A percentile compares a stretch with the other conserved stretches of the same genome.
Conservation (phyloP, 768 basidiomycete species). For the Phanerochaete carnosa region DNA sequence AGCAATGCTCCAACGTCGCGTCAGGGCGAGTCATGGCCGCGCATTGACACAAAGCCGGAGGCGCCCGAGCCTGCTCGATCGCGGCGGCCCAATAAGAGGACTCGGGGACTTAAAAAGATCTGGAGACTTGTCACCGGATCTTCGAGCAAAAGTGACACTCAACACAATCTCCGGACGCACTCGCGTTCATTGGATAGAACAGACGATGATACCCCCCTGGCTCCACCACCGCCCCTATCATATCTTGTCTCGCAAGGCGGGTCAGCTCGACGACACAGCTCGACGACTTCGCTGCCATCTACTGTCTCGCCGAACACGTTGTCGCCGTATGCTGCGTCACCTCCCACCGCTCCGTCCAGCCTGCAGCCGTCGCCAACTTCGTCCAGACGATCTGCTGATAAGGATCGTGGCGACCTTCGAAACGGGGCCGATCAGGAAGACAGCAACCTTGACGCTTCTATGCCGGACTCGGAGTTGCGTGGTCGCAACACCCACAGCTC, state of each 20-base stretch:
- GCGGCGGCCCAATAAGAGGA: conserved; percentile 52
- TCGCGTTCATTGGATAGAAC: conserved; percentile 39
- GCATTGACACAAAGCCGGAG: conserved; percentile 4
- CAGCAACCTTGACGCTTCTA: conserved; percentile 26
- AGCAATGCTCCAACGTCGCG: conserved; percentile 27
- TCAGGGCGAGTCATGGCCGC: conserved; percentile 21
- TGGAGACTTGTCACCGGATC: conserved; percentile 73
- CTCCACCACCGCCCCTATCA: conserved; percentile 88
- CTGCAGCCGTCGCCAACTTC: conserved; percentile 73
- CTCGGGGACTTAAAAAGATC: conserved; percentile 73
- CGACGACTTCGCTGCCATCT: conserved; percentile 67
- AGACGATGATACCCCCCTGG: conserved; percentile 75
- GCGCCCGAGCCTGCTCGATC: not conserved
- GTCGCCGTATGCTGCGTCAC: conserved; percentile 63
- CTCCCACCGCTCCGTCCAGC: conserved; percentile 74
- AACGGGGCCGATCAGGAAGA: conserved; percentile 44
- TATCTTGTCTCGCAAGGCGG: conserved; percentile 69
- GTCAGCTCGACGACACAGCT: conserved; percentile 55
- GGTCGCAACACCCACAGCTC: conserved; percentile 24
- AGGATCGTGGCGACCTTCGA: conserved; percentile 45
- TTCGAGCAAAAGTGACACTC: conserved; percentile 36
- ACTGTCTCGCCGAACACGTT: conserved; percentile 52
- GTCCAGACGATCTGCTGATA: conserved; percentile 60
- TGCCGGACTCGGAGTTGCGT: conserved; percentile 16
- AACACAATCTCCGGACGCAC: conserved; percentile 27